Base-by-base conservation (phyloP, 176 grass and related monocot genomes). In the Lolium multiflorum region DNA sequence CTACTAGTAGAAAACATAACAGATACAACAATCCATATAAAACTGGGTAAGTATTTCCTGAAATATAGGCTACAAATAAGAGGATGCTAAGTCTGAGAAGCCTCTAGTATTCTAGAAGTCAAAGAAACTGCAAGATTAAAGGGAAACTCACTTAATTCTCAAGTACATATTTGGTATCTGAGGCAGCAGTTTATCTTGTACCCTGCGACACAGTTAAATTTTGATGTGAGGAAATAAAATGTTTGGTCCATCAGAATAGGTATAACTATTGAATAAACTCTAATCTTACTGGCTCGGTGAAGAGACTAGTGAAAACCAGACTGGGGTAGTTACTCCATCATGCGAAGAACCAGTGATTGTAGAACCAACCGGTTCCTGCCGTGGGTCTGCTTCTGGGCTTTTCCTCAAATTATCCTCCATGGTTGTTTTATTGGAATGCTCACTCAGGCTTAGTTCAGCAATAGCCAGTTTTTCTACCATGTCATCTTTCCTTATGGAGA, bases 271-370 rank as follows among this genome's bases (percentile, higher is more conserved):
- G 11, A 66, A 78, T 71, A 71, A 57, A 25, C 25, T 61, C 8
- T 7, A 56, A 51, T 81, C 87, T 94, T 90, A 99, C 97, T 89
- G 89, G 65, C 96, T 81, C 84, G 91, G 66, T 11, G 81, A 92
- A 83, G 97, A 67, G 77, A 93, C 87, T 64, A 99, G 84, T 22
- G 92, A 94, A 68, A 99, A 94, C 97, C 97, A 99, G 71, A 99
- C 74, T 28, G 87, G 85, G 70, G 74, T 84, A 62, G 82, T 63
- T 77, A 56, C 85, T 86, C 79, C 73, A 82, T 90, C 76, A 84
- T 43, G 66, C 78, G 79, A 51, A 89, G 50, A 31, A 62, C 72
- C 85, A 80, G 38, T 49, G 26, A 59, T 88, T 84, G 79, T 47
- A 87, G 78, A 81, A 66, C 81, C 84, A 74, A 89, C 80, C 18